Evolutionary conservation across 495 filamentous ascomycete species (phyloP).

Genomic region (Hypoxylon perforatum): DNA sequence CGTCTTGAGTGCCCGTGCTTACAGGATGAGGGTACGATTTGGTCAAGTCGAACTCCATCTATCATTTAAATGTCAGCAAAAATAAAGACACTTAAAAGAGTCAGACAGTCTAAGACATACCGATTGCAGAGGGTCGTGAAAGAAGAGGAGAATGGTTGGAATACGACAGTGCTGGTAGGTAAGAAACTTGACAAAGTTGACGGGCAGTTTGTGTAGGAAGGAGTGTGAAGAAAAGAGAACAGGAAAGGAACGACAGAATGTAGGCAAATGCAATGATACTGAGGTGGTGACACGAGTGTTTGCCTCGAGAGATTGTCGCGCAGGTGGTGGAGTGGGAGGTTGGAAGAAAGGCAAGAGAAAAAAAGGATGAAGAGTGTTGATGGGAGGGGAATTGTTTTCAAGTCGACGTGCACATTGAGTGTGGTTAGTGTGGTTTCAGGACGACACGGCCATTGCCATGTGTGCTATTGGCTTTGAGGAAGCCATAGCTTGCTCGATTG

Average conservation of each 20-base stretch:
- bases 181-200: not conserved
- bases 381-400: not conserved
- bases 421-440: slow-evolving; percentile 32
- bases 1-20: slow-evolving; percentile 17
- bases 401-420: not conserved
- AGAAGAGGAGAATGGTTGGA: not conserved
- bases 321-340: not conserved
- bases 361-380: not conserved
- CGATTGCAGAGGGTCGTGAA: not conserved
- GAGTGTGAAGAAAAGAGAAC: not conserved
- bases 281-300: not conserved
- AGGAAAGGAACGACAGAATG: not conserved
- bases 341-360: not conserved
- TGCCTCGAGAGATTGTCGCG: not conserved
- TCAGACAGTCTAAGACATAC: not conserved
- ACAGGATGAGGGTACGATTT: slow-evolving; percentile 30
- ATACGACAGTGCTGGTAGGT: not conserved
- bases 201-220: not conserved
- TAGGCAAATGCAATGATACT: not conserved
- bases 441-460: slow-evolving; percentile 1
- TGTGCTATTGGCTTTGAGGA: slow-evolving; percentile 12
- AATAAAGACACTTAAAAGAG: not conserved
- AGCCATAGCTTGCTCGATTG: slow-evolving; percentile 29
- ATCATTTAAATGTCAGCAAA: not conserved
- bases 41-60: slow-evolving; percentile 25